Evolutionary conservation across 768 basidiomycete species (phyloP).

Genomic region (Harrya chromipes): DNA sequence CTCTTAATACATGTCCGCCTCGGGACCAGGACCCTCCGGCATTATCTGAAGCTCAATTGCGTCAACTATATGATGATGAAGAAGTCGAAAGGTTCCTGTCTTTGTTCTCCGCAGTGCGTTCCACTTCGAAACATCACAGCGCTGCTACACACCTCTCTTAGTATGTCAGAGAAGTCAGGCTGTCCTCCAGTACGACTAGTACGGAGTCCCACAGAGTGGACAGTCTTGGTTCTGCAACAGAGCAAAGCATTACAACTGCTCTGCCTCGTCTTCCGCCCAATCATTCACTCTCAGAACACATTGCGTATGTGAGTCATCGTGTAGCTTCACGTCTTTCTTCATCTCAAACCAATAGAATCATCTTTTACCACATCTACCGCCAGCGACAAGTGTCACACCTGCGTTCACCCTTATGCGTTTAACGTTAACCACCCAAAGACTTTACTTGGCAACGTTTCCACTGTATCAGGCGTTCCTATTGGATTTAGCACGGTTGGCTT

Average conservation of each 20-base stretch:
- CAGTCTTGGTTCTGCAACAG: not conserved
- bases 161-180: conserved; percentile 60
- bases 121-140: not conserved
- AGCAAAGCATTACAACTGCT: not conserved
- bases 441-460: conserved; percentile 53
- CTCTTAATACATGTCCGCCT: not conserved
- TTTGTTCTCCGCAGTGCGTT: conserved; percentile 58
- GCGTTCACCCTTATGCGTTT: conserved; percentile 55
- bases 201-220: conserved; percentile 7
- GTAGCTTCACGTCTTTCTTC: conserved; percentile 4
- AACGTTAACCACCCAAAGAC: conserved; percentile 47
- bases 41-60: conserved; percentile 50
- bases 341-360: conserved; percentile 31
- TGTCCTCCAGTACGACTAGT: conserved; percentile 29
- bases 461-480: conserved; percentile 45
- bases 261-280: conserved; percentile 9
- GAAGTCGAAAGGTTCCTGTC: conserved; percentile 59
- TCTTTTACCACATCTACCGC: conserved; percentile 48
- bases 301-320: conserved; percentile 23
- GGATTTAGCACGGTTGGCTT: conserved; percentile 42
- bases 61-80: conserved; percentile 60
- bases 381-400: conserved; percentile 36
- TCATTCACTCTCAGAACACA: conserved; percentile 25
- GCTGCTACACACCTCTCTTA: conserved; percentile 19
- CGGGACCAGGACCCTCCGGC: conserved; percentile 18